Conservation (phyloP, 1,284 basidiomycete species). For the Albatrellus sp. region DNA sequence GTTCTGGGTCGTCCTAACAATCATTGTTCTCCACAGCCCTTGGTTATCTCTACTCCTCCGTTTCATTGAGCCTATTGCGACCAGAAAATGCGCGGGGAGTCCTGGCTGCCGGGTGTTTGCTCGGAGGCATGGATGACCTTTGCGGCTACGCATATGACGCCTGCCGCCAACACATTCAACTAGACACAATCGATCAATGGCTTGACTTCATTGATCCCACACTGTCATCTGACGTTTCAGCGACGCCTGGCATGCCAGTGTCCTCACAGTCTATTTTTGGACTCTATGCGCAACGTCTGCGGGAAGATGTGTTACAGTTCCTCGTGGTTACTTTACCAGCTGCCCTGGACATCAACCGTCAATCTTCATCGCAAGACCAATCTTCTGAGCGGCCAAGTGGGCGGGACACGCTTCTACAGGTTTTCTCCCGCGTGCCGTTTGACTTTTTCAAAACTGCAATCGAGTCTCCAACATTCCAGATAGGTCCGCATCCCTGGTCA, state of each 20-base stretch:
- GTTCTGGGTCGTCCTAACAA: constrained; percentile 5
- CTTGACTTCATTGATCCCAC: constrained; percentile 60
- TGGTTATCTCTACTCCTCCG: constrained; percentile 68
- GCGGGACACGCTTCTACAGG: constrained; percentile 54
- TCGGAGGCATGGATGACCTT: constrained; percentile 78
- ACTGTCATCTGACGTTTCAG: constrained; percentile 35
- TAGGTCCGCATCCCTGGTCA: constrained; percentile 35
- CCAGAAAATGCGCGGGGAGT: constrained; percentile 72
- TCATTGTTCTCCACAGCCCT: constrained; percentile 32
- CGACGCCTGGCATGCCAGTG: constrained; percentile 34
- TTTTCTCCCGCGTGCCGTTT: constrained; percentile 68
- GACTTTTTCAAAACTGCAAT: constrained; percentile 72
- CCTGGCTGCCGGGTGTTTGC: constrained; percentile 68
- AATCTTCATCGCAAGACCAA: neutral
- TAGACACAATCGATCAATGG: constrained; percentile 64
- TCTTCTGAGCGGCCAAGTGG: constrained; percentile 27
- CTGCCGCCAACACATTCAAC: constrained; percentile 60
- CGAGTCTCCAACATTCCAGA: constrained; percentile 65
- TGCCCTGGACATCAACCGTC: constrained; percentile 26
- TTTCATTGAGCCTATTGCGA: constrained; percentile 53
- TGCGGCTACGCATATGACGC: constrained; percentile 68
- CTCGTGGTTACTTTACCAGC: constrained; percentile 62
- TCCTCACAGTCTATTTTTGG: constrained; percentile 48
- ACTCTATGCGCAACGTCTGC: constrained; percentile 54
- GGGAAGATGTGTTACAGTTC: constrained; percentile 65